phyloP scores from a whole-genome alignment of 148 eudicot genomes.

The Camellia lanceoleosa region DNA sequence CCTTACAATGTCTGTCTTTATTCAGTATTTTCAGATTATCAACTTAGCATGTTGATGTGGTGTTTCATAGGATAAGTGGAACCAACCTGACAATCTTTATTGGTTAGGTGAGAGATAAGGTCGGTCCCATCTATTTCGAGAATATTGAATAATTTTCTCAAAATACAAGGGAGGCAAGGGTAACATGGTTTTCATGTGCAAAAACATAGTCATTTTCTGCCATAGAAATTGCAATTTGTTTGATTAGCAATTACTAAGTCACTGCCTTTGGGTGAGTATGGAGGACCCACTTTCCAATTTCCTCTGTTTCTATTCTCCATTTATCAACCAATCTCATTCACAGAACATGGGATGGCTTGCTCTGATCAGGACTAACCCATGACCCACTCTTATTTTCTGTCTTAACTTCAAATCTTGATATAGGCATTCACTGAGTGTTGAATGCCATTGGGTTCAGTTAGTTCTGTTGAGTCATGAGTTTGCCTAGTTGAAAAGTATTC shows the following conservation, averaged over 20 bases:
- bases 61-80: too few relatives aligned
- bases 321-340: constrained; percentile 24
- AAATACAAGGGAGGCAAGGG: constrained; percentile 13
- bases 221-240: neutral
- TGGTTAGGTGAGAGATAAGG: too few relatives aligned
- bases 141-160: too few relatives aligned
- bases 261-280: neutral
- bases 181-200: constrained; percentile 27
- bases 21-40: too few relatives aligned
- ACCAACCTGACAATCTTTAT: too few relatives aligned
- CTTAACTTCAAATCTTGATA: too few relatives aligned
- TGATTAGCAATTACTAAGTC: neutral
- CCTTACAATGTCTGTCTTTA: constrained; percentile 13
- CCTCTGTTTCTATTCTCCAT: constrained; percentile 8
- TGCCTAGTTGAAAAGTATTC: too few relatives aligned
- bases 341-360: constrained; percentile 36
- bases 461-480: neutral
- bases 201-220: constrained; percentile 5
- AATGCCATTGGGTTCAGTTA: neutral
- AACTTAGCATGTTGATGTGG: too few relatives aligned
- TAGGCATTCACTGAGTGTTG: too few relatives aligned
- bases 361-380: neutral
- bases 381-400: constrained; percentile 21
- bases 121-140: too few relatives aligned
- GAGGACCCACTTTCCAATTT: constrained; percentile 15